phyloP scores from a whole-genome alignment of 2,329 filamentous ascomycete genomes.

The Penicillium sclerotiorum region DNA sequence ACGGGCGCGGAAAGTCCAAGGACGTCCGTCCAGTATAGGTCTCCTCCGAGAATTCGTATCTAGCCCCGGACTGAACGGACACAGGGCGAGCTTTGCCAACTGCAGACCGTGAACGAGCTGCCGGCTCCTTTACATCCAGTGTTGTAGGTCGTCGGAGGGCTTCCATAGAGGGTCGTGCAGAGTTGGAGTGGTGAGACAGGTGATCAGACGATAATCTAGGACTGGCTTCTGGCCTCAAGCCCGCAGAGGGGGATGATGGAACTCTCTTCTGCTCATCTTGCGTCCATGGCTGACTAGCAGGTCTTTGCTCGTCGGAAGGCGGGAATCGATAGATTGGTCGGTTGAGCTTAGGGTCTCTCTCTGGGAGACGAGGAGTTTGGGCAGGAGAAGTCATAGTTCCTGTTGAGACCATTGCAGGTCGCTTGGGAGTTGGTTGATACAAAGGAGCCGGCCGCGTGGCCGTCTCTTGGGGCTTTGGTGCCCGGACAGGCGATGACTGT shows the following conservation, averaged over 20 bases:
- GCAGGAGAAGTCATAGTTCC: constrained; percentile 76
- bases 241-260: constrained; percentile 38
- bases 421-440: constrained; percentile 51
- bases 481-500: constrained; percentile 29
- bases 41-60: constrained; percentile 80
- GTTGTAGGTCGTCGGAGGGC: constrained; percentile 63
- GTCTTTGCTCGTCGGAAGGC: constrained; percentile 46
- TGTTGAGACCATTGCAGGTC: constrained; percentile 63
- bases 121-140: constrained; percentile 61
- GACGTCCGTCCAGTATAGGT: too few species aligned
- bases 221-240: constrained; percentile 49
- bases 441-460: constrained; percentile 33
- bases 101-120: constrained; percentile 65
- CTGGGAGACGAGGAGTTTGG: constrained; percentile 41
- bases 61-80: constrained; percentile 82
- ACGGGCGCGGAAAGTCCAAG: constrained; percentile 37
- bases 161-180: constrained; percentile 71
- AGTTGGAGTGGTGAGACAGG: constrained; percentile 58
- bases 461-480: constrained; percentile 28
- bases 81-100: constrained; percentile 70
- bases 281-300: constrained; percentile 53
- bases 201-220: constrained; percentile 54
- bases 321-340: constrained; percentile 60
- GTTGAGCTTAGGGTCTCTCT: constrained; percentile 32
- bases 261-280: constrained; percentile 32